Evolutionary conservation across 495 filamentous ascomycete species (phyloP).

Genomic region (Podospora comata): DNA sequence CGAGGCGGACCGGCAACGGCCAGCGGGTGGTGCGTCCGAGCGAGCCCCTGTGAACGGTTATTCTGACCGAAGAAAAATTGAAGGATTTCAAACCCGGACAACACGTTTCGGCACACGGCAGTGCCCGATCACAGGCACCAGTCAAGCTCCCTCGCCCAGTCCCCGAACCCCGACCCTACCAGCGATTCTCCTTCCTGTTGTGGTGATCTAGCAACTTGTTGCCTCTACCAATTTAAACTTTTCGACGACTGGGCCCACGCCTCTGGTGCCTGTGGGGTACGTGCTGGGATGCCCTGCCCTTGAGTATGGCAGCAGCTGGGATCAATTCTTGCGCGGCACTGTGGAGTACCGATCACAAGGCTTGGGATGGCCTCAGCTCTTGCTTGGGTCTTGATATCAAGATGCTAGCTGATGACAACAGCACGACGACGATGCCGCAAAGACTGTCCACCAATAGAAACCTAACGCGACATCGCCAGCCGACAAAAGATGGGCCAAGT

Average conservation of each 20-base stretch:
- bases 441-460: not conserved
- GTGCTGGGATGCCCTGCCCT: not conserved
- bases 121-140: not conserved
- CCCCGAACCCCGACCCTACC: not conserved
- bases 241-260: not conserved
- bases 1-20: not conserved
- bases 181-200: not conserved
- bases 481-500: not conserved
- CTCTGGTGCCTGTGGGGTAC: not conserved
- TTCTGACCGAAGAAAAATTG: too few species aligned
- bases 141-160: not conserved
- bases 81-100: not conserved
- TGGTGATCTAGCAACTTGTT: not conserved
- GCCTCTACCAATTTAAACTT: not conserved
- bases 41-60: too few species aligned
- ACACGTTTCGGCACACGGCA: not conserved
- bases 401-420: not conserved
- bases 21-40: not conserved
- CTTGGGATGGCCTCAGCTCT: not conserved
- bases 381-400: not conserved
- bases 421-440: not conserved
- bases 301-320: not conserved
- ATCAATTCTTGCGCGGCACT: not conserved
- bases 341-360: not conserved
- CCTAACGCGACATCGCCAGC: not conserved